These are phyloP conservation scores for Desmodesmus armatus DNA, from an alignment of 139 green algal genomes.

Conservation along the genomic window DNA sequence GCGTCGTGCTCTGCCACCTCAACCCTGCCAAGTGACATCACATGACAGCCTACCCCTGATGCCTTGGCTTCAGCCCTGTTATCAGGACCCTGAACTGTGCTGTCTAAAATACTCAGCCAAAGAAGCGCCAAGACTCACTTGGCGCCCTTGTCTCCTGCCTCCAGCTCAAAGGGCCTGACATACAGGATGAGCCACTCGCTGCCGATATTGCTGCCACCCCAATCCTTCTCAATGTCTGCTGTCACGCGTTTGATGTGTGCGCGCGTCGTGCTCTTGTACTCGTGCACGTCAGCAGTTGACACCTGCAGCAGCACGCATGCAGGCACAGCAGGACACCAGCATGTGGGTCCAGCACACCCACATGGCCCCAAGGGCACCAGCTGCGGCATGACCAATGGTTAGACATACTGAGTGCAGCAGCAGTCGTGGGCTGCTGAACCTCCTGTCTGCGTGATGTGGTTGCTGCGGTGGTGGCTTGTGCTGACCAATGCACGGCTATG, in stretches of 20 bases:
- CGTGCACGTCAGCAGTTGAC: slow-evolving; percentile 71
- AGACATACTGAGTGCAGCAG: too few relatives aligned
- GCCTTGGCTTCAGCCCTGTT: too few relatives aligned
- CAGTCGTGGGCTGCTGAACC: too few relatives aligned
- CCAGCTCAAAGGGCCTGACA: slow-evolving; percentile 65
- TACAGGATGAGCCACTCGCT: slow-evolving; percentile 70
- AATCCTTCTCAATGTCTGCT: slow-evolving; percentile 69
- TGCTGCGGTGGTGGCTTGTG: too few relatives aligned
- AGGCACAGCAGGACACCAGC: background rate
- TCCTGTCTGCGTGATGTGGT: too few relatives aligned
- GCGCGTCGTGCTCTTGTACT: slow-evolving; percentile 68
- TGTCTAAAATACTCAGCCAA: too few relatives aligned
- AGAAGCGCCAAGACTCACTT: too few relatives aligned
- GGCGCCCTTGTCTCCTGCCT: slow-evolving; percentile 54
- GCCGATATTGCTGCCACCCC: slow-evolving; percentile 41
- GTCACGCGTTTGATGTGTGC: slow-evolving; percentile 61
- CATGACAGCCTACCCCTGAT: background rate
- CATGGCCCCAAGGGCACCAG: background rate
- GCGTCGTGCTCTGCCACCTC: too few relatives aligned
- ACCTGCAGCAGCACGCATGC: slow-evolving; percentile 54
- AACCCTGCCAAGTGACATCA: background rate
- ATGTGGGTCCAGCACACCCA: background rate
- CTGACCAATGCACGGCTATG: too few relatives aligned
- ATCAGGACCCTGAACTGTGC: too few relatives aligned
- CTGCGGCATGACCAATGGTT: background rate